Base-by-base conservation (phyloP, 768 basidiomycete genomes). In the Kwoniella dendrophila region DNA sequence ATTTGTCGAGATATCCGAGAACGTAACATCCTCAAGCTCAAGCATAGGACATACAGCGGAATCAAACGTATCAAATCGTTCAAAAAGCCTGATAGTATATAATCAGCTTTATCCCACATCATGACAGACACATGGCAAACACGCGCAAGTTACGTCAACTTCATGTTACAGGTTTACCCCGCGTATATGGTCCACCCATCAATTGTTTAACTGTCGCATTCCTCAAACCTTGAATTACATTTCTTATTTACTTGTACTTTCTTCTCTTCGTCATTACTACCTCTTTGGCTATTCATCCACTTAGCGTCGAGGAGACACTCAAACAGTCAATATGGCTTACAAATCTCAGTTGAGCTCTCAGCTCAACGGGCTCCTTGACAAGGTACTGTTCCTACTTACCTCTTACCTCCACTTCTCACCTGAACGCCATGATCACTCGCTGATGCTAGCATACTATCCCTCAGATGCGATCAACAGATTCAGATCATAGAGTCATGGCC, bases 401-500 rank as follows among this genome's bases (percentile, higher is more conserved):
- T 8, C 14, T 30, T 20, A 58, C 36, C 30, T 43, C 40, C 54
- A 56, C 56, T 45, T 34, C 33, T 12, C 43, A 27, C 27, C 24
- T 32, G 29, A 14, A 49, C 3, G 27, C n/a, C 41, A 4, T 22
- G 24, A 34, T 18, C 30, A 27, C 32, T 4, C 18, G 53, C 53
- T 65, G 50, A 66, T 51, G 56, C 30, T 22, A 24, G 45, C 7
- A 3, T 52, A 7, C 14, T 20, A 10, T 27, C 43, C 4, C 5
- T 22, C 61, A 77, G 76, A 68, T 77, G 64, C 55, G 58, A 24
- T 74, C 73, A 20, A 64, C 64, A 22, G 76, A 77, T 58, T 68
- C 71, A 1, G 76, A 77, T 41, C 63, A 73, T 32, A 33, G 93
- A 78, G 93, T 91, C 79, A 98, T 97, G 95, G 92, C 93, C 38